Evolutionary conservation across 2,329 filamentous ascomycete genomes (phyloP), one percentile per base, ranked within the genome.

Genomic region (Aspergillus carbonarius): DNA sequence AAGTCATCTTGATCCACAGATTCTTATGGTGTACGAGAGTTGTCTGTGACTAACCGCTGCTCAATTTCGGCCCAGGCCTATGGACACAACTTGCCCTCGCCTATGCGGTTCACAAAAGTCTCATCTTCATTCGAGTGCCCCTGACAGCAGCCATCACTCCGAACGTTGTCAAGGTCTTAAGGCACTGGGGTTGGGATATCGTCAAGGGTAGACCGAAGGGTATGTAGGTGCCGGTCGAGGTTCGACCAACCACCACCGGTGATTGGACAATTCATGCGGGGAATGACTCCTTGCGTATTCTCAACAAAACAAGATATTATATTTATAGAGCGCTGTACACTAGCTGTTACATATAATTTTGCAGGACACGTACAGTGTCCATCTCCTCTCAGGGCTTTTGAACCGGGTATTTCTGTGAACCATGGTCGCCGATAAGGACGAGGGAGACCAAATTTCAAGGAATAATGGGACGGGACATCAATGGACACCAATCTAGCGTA

Each of bases 71-170:
- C 23, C 35, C 64, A 88, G 86, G 85, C 68, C 79, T 89, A 52
- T 88, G 86, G 85, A 98, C 95, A 8, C 92, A 97, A 72, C 81
- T 99, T 30, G 92, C 91, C 15, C 83, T 99, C 50, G 95, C 95
- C 12, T 99, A 99, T 72, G 93, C 93, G 27, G 91, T 99, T 59
- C 95, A 99, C 82, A 99, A 99, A 79, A 96, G 90, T 67, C 92
- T 98, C 75, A 97, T 99, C 70, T 96, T 99, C 76, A 76, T 98
- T 65, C 86, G 95, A n/a, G 92, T 99, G 9, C 95, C 95, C 8
- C 78, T 98, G 63, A 95, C 95, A 1, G 92, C 91, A 12, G 93
- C 92, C 2, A 83, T 98, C 34, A 92, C 91, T 8, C 95, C 95
- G 1, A 97, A 96, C 77, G 88, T 98, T n/a, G 95, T 97, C 69